phyloP scores from a whole-genome alignment of 768 basidiomycete species.

The Chlorophyllum brunneum region DNA sequence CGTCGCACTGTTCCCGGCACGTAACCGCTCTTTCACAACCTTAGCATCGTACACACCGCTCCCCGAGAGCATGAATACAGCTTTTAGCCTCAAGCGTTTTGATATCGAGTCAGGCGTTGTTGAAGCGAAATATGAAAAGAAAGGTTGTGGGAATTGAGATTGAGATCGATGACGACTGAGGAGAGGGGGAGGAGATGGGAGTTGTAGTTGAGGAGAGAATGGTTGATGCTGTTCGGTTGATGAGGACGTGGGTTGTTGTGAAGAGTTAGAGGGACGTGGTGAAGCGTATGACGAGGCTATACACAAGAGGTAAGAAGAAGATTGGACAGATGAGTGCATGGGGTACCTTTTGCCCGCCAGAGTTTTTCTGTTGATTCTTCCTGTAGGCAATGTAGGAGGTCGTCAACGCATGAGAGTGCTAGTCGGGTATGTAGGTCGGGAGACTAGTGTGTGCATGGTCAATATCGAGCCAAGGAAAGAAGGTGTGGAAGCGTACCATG shows the following conservation, averaged over 20 bases:
- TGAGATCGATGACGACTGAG: neutral
- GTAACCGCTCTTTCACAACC: constrained; percentile 33
- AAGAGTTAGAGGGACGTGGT: constrained; percentile 16
- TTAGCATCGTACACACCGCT: constrained; percentile 64
- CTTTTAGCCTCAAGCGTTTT: constrained; percentile 71
- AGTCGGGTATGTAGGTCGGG: constrained; percentile 63
- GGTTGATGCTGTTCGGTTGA: constrained; percentile 50
- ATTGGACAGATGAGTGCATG: neutral
- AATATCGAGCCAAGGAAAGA: neutral
- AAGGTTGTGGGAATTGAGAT: constrained; percentile 36
- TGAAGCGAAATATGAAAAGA: constrained; percentile 75
- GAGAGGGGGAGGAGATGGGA: constrained; percentile 22
- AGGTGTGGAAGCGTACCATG: constrained; percentile 34
- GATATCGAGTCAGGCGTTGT: constrained; percentile 76
- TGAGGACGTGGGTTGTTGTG: constrained; percentile 8
- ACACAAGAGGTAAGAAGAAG: neutral
- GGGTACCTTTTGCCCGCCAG: constrained; percentile 70
- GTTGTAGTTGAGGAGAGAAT: constrained; percentile 15
- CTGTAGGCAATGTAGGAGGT: constrained; percentile 47
- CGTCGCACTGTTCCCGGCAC: neutral
- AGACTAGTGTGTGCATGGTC: constrained; percentile 39
- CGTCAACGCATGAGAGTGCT: constrained; percentile 50
- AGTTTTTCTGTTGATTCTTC: constrained; percentile 55
- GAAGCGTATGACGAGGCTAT: constrained; percentile 53
- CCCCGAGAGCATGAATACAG: constrained; percentile 76